Evolutionary conservation across 441 rosid species (phyloP).

Genomic region (Erodium moschatum): DNA sequence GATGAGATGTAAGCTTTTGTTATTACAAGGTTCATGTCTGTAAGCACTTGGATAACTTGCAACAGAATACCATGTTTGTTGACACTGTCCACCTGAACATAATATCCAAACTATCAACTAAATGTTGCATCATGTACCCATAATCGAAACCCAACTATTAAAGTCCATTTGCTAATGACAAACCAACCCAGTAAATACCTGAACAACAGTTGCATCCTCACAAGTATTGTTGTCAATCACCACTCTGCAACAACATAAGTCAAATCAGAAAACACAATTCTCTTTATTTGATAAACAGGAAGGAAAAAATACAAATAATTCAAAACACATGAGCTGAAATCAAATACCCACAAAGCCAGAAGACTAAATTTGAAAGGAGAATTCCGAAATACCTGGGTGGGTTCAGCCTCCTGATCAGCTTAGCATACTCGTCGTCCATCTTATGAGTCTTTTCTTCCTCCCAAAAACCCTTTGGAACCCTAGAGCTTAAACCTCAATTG

Average conservation of each 20-base stretch:
- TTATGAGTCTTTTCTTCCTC: conserved; percentile 5
- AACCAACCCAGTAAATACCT: conserved; percentile 28
- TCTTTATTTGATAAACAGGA: too few relatives aligned
- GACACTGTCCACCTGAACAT: conserved; percentile 62
- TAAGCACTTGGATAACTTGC: conserved; percentile 80
- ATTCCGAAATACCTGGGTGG: conserved; percentile 55
- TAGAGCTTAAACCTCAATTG: background rate
- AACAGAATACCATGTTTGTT: conserved; percentile 81
- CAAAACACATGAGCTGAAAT: background rate
- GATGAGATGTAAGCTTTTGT: conserved; percentile 82
- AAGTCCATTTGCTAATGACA: background rate
- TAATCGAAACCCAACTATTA: background rate
- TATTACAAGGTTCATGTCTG: conserved; percentile 71
- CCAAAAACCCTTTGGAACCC: too few relatives aligned
- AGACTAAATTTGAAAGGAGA: background rate
- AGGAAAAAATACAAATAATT: too few relatives aligned
- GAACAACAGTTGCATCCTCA: conserved; percentile 70
- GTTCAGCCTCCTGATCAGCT: conserved; percentile 84
- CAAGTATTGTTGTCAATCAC: conserved; percentile 63
- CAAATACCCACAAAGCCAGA: conserved; percentile 11
- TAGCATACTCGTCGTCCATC: conserved; percentile 87
- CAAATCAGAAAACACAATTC: background rate
- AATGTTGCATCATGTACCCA: background rate
- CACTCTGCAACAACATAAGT: conserved; percentile 47
- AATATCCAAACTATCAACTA: background rate